A percentile compares a stretch with the other conserved stretches of the same genome.
Evolutionary conservation across 2,329 filamentous ascomycete species (phyloP).

Genomic region (Endoconidiophora laricicola): DNA sequence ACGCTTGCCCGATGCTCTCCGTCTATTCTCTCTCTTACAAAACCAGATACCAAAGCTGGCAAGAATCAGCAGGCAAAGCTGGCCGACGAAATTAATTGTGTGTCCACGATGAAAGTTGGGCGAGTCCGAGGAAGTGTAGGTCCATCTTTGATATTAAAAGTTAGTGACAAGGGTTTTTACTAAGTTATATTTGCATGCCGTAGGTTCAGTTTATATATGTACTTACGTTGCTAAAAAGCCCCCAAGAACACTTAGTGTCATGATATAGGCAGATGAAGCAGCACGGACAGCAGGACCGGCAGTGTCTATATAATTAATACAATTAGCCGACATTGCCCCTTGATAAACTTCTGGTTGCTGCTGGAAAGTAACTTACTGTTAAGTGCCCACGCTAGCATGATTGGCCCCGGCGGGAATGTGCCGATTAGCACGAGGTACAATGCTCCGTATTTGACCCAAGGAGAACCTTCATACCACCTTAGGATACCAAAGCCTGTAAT

Average conservation of each 20-base stretch:
- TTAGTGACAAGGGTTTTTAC: background rate
- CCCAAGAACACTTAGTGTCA: conserved; percentile 36
- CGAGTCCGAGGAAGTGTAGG: conserved; percentile 30
- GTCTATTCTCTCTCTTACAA: conserved; percentile 31
- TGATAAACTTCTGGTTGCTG: conserved; percentile 11
- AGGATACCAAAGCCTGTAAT: conserved; percentile 36
- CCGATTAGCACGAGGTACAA: conserved; percentile 39
- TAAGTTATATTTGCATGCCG: too few relatives aligned
- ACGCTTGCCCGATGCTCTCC: conserved; percentile 17
- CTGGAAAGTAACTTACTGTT: conserved; percentile 26
- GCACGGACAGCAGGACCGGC: conserved; percentile 39
- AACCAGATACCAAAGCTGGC: conserved; percentile 33
- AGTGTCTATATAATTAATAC: conserved; percentile 22
- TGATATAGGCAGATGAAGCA: conserved; percentile 37
- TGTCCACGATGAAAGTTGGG: conserved; percentile 33
- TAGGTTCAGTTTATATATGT: conserved; percentile 1
- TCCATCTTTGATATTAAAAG: conserved; percentile 25
- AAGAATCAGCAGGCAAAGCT: conserved; percentile 28
- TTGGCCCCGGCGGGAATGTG: conserved; percentile 40
- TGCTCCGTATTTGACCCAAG: conserved; percentile 33
- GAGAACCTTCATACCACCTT: conserved; percentile 24
- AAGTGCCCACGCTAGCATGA: conserved; percentile 40
- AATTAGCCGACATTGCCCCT: background rate
- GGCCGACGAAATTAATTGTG: conserved; percentile 38
- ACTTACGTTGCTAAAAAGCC: conserved; percentile 38